Base-by-base conservation (phyloP, 2,329 filamentous ascomycete species). In the Alternaria gaisen region DNA sequence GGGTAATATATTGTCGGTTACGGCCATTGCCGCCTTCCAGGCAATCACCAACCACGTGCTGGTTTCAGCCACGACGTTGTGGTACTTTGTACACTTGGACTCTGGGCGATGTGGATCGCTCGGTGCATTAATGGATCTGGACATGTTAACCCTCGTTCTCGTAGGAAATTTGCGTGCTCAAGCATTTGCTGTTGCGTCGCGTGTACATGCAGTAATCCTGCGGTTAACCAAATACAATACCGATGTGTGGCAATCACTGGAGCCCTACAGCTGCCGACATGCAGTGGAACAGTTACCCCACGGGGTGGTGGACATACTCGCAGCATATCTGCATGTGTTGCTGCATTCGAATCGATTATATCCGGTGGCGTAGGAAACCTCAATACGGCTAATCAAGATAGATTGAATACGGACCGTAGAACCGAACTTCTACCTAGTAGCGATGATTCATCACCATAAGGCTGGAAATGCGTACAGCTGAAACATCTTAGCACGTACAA, bases 371-470 rank as follows among this genome's bases (percentile, higher is more conserved):
- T 57, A 20, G 42, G 34, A 5, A 18, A 22, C n/a, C 42, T 32
- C 53, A 41, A 22, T n/a, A 41, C 53, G 56, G 50, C 41, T 60
- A 63, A 65, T 63, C 34, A 47, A 38, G 47, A 61, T 58, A 64
- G 46, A 65, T 65, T 65, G 58, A 48, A 44, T 26, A 55, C 63
- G 63, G 63, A 51, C 63, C 63, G 60, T 36, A 5, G 20, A 58
- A 53, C 60, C 63, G 63, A 65, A 56, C 40, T 48, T 56, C 38
- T 46, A 60, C 20, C n/a, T 57, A 20, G 14, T 18, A 20, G 42
- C 41, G 36, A 30, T 42, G 51, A 30, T 18, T n/a, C 32, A 30
- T 32, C 43, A 24, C 20, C 38, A 56, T 20, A 46, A 56, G 43
- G 30, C 57, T 50, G 28, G 47, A 12, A 11, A 9, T 44, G 43